Conservation (phyloP, 352 stramenopile genomes). For the Peronospora destructor region DNA sequence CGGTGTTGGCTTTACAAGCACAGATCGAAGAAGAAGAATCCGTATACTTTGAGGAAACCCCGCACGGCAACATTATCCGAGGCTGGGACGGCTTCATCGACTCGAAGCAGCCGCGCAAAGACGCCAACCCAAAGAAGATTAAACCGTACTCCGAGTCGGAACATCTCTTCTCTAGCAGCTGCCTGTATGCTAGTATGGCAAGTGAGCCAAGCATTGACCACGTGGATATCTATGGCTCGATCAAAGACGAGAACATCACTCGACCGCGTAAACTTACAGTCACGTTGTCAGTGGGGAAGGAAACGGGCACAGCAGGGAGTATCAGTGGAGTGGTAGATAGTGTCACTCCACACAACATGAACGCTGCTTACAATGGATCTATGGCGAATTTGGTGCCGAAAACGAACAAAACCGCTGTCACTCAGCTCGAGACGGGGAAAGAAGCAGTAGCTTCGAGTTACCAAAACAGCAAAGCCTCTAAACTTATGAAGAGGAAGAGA, state of each 20-base stretch:
- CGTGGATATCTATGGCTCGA: constrained; percentile 39
- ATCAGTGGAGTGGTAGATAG: constrained; percentile 15
- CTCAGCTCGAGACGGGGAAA: constrained; percentile 17
- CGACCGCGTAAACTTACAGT: constrained; percentile 39
- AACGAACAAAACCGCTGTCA: constrained; percentile 11
- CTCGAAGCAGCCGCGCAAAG: constrained; percentile 69
- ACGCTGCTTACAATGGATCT: constrained; percentile 20
- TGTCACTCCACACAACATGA: not conserved
- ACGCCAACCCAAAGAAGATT: constrained; percentile 70
- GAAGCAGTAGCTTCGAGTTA: constrained; percentile 16
- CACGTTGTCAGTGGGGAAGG: constrained; percentile 35
- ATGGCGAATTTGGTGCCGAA: constrained; percentile 26
- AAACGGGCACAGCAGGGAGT: not conserved
- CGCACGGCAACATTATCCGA: constrained; percentile 83
- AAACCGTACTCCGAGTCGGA: constrained; percentile 73
- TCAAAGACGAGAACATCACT: constrained; percentile 27
- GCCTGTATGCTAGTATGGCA: constrained; percentile 50
- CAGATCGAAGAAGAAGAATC: constrained; percentile 79
- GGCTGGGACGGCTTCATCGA: constrained; percentile 86
- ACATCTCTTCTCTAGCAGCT: constrained; percentile 75
- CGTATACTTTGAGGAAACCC: constrained; percentile 74
- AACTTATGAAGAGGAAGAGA: constrained; percentile 52
- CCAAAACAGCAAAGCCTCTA: constrained; percentile 33
- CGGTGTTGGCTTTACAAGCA: constrained; percentile 52
- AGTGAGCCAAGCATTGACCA: constrained; percentile 46